Base-by-base conservation (phyloP, 306 rosid genomes). In the Argentina anserina region DNA sequence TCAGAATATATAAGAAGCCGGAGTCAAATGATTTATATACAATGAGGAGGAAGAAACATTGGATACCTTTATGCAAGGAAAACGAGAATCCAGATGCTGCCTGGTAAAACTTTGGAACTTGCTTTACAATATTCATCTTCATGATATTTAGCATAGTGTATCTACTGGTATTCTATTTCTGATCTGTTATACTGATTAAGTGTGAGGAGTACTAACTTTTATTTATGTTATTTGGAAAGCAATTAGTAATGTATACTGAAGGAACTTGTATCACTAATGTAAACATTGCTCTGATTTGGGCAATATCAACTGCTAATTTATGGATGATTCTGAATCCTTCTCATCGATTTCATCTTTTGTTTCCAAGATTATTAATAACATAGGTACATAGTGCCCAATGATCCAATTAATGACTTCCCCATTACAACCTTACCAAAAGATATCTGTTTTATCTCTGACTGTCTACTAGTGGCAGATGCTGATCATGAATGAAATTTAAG, bases 61-160 rank as follows among this genome's bases (percentile, higher is more conserved):
- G 67, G 67, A 61, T 97, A 28, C 95, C 95, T 55, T 62, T 94
- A 75, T 91, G 97, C 88, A 88, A 88, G 80, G 97, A 91, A 80
- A 87, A 81, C 75, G 99, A 89, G 81, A 89, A 87, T 75, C 97
- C 99, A 14, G 99, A 91, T 83, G 95, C 91, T 31, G 97, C 88
- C 65, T 94, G 97, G 99, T 94, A 88, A 31, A 77, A 78, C 75
- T 68, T 9, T 46, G 46, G 64, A 72, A 65, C 68, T 77, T 80
- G 62, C 79, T 67, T 31, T 75, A 69, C 79, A 68, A 49, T 81
- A 55, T 65, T 50, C 34, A 36, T 50, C 36, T 59, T 68, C 74
- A 15, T 65, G 65, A 34, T 50, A 3, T 65, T 73, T 74, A 41
- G 15, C 64, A 28, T 62, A 42, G 11, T 20, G 10, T 12, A 17